Conservation (phyloP, 2,329 filamentous ascomycete genomes). For the Alternaria arbusti region DNA sequence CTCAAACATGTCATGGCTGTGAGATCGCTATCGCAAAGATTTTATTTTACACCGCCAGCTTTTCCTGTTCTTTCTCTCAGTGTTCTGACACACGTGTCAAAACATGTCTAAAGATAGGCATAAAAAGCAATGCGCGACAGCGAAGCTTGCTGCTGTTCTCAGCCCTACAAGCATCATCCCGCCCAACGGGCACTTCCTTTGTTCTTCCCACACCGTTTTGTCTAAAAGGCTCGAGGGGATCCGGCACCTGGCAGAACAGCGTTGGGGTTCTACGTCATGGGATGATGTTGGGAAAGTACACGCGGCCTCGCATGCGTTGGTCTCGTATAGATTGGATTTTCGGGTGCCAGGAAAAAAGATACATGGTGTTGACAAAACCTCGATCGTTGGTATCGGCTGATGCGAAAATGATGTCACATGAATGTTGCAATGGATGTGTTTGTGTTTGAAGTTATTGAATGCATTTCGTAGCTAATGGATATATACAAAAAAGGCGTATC, state of each 20-base stretch:
- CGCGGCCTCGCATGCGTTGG: background rate
- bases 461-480: background rate
- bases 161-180: background rate
- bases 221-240: background rate
- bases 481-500: background rate
- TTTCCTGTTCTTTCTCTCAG: background rate
- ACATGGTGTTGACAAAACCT: background rate
- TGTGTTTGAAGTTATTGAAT: background rate
- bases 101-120: background rate
- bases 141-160: background rate
- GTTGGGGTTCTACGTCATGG: background rate
- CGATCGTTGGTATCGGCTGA: background rate
- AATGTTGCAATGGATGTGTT: background rate
- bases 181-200: background rate
- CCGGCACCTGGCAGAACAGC: background rate
- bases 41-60: background rate
- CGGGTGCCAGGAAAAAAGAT: background rate
- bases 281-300: background rate
- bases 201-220: background rate
- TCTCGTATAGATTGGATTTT: background rate
- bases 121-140: background rate
- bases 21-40: background rate
- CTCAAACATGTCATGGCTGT: too few species aligned
- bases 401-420: background rate
- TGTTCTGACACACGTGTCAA: background rate